phyloP scores from a whole-genome alignment of 345 rosid genomes.

The Erysimum cheiranthoides region DNA sequence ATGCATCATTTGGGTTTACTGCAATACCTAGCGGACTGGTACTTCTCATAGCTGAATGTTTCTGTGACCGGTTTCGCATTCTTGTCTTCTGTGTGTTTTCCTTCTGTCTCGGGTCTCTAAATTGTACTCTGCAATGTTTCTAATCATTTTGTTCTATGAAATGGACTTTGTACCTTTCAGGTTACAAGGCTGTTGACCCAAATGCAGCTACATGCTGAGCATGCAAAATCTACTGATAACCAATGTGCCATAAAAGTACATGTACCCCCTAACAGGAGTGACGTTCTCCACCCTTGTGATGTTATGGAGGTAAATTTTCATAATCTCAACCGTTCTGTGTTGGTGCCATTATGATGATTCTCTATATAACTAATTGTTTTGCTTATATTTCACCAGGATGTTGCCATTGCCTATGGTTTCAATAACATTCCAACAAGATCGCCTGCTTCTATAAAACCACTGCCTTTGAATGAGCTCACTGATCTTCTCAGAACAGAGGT shows the following conservation, averaged over 20 bases:
- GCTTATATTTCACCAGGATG: slow-evolving; percentile 62
- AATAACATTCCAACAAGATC: slow-evolving; percentile 77
- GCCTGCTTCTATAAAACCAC: slow-evolving; percentile 68
- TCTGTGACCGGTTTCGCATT: not conserved
- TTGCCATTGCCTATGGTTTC: slow-evolving; percentile 94
- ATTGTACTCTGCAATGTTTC: not conserved
- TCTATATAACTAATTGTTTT: not conserved
- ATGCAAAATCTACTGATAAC: slow-evolving; percentile 46
- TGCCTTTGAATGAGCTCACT: slow-evolving; percentile 73
- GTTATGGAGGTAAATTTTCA: slow-evolving; percentile 75
- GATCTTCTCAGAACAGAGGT: slow-evolving; percentile 90
- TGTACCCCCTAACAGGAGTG: slow-evolving; percentile 89
- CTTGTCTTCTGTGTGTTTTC: slow-evolving; percentile 15
- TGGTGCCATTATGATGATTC: not conserved
- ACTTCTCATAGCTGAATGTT: not conserved
- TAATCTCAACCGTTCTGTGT: slow-evolving; percentile 4
- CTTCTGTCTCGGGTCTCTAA: not conserved
- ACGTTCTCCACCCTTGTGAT: slow-evolving; percentile 92
- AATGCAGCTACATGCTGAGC: slow-evolving; percentile 78
- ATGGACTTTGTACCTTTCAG: slow-evolving; percentile 48
- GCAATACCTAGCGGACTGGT: not conserved
- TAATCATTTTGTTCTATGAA: slow-evolving; percentile 6
- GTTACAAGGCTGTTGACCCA: slow-evolving; percentile 69
- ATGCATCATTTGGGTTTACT: slow-evolving; percentile 2
- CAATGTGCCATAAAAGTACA: slow-evolving; percentile 59